Evolutionary conservation across 2,329 filamentous ascomycete species (phyloP).

Genomic region (Teratosphaeriaceae sp.): DNA sequence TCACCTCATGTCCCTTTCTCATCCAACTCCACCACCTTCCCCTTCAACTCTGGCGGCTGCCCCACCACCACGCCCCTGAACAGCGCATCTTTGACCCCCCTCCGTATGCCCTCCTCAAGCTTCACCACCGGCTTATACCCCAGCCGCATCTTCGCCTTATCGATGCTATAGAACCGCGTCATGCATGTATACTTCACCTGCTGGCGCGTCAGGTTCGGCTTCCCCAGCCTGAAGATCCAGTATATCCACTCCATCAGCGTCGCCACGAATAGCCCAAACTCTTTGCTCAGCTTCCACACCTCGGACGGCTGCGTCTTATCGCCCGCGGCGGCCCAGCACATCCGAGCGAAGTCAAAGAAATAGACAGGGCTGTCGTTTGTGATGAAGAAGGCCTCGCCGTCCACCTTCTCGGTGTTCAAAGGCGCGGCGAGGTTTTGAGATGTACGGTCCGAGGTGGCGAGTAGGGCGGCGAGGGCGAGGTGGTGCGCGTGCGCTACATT

Average conservation of each 20-base stretch:
- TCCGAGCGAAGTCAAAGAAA: constrained; percentile 46
- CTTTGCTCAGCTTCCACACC: constrained; percentile 39
- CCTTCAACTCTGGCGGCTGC: constrained; percentile 28
- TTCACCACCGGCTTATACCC: constrained; percentile 63
- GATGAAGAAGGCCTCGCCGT: constrained; percentile 47
- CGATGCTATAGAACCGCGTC: constrained; percentile 71
- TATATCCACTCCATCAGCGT: constrained; percentile 39
- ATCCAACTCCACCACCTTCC: constrained; percentile 18
- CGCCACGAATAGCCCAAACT: constrained; percentile 37
- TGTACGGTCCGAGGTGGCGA: constrained; percentile 35
- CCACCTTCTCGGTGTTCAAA: constrained; percentile 41
- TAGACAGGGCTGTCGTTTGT: constrained; percentile 45
- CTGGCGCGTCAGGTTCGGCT: constrained; percentile 40
- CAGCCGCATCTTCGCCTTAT: constrained; percentile 64
- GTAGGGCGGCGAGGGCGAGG: constrained; percentile 43
- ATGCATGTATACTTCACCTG: constrained; percentile 61
- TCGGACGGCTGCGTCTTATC: constrained; percentile 29
- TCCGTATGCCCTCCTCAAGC: constrained; percentile 55
- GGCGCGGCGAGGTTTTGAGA: constrained; percentile 29
- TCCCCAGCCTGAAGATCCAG: constrained; percentile 36
- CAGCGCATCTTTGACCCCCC: constrained; percentile 38
- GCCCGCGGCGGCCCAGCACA: constrained; percentile 41
- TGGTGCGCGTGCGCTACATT: constrained; percentile 49
- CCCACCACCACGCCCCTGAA: constrained; percentile 29
- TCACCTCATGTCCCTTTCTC: too few relatives aligned